Conservation (phyloP, 331 rosid species). For the Spiraea crenata region DNA sequence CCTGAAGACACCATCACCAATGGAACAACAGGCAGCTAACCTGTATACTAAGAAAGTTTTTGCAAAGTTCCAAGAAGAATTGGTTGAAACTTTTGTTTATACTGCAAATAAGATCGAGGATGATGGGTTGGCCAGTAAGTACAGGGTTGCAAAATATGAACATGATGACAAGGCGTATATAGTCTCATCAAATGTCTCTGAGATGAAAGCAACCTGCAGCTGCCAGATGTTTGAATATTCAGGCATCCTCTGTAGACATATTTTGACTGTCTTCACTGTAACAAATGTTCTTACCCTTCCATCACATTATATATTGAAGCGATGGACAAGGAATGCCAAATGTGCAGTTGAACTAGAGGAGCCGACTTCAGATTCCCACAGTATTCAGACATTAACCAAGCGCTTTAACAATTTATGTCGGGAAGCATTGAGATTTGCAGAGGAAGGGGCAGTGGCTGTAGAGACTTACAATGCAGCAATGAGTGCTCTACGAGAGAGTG, state of each 20-base stretch:
- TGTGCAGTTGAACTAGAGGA: constrained; percentile 41
- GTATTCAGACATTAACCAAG: constrained; percentile 45
- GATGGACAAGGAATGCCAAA: constrained; percentile 79
- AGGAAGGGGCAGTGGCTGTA: constrained; percentile 58
- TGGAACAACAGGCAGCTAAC: constrained; percentile 83
- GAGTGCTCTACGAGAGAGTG: constrained; percentile 52
- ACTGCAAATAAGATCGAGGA: constrained; percentile 61
- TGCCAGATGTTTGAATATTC: constrained; percentile 85
- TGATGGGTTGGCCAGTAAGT: constrained; percentile 49
- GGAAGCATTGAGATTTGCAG: constrained; percentile 73
- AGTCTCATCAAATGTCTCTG: constrained; percentile 48
- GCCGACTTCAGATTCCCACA: constrained; percentile 33
- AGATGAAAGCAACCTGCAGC: constrained; percentile 63
- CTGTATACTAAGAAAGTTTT: constrained; percentile 64
- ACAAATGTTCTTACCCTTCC: constrained; percentile 87
- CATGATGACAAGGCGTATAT: constrained; percentile 59
- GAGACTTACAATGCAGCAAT: constrained; percentile 70
- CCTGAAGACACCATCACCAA: constrained; percentile 79
- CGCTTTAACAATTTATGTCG: constrained; percentile 67
- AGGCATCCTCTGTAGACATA: constrained; percentile 69
- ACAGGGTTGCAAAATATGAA: constrained; percentile 74
- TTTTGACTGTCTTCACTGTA: constrained; percentile 75
- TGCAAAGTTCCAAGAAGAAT: constrained; percentile 73
- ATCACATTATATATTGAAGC: constrained; percentile 56
- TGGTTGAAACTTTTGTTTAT: constrained; percentile 73